These are phyloP conservation scores for Kluyveromyces wickerhamii DNA, from an alignment of 805 yeast species.

Conservation along the genomic window DNA sequence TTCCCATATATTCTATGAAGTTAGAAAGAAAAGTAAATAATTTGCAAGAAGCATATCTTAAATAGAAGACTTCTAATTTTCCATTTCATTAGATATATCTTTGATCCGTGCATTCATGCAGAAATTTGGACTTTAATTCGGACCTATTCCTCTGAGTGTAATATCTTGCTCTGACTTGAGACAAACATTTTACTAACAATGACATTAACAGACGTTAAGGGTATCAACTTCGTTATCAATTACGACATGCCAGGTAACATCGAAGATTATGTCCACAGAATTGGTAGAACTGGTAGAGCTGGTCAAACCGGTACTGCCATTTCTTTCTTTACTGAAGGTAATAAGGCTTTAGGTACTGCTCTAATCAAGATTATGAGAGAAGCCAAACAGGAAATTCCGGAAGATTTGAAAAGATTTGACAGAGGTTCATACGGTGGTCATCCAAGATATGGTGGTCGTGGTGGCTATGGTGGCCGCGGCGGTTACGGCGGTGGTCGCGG, in stretches of 20 bases:
- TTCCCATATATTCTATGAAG: conserved; percentile 7
- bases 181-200: conserved; percentile 21
- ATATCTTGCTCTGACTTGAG: too few relatives aligned
- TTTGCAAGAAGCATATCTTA: conserved; percentile 1
- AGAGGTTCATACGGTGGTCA: conserved; percentile 66
- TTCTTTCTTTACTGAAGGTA: conserved; percentile 84
- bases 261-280: conserved; percentile 97
- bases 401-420: conserved; percentile 67
- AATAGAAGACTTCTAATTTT: too few relatives aligned
- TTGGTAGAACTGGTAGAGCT: conserved; percentile 99
- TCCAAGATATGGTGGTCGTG: conserved; percentile 50
- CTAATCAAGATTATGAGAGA: conserved; percentile 85
- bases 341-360: conserved; percentile 83
- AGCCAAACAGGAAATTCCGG: conserved; percentile 88
- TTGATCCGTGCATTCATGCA: too few relatives aligned
- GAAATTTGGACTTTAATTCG: too few relatives aligned
- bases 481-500: conserved; percentile 36
- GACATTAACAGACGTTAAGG: conserved; percentile 78
- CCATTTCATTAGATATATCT: too few relatives aligned
- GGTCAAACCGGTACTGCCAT: conserved; percentile 94
- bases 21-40: conserved; percentile 6
- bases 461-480: conserved; percentile 35
- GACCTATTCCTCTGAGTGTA: too few relatives aligned
- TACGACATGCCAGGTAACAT: conserved; percentile 97
- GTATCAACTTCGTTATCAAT: conserved; percentile 88